phyloP scores from a whole-genome alignment of 495 filamentous ascomycete genomes.

The Polyplosphaeria fusca region DNA sequence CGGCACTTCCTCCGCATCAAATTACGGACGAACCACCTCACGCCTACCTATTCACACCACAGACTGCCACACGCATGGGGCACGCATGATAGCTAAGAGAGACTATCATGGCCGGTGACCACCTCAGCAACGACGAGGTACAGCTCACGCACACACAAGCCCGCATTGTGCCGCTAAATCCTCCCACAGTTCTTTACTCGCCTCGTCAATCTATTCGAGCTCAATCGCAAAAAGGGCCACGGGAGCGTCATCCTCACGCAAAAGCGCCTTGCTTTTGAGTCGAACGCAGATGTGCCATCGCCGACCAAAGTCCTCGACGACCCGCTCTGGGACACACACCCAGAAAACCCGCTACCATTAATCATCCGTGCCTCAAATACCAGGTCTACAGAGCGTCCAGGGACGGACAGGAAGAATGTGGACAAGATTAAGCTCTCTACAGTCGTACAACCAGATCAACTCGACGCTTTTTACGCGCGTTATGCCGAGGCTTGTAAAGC shows the following conservation, averaged over 20 bases:
- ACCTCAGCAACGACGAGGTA: constrained; percentile 75
- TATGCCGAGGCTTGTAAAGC: constrained; percentile 93
- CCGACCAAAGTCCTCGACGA: constrained; percentile 39
- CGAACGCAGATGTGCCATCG: constrained; percentile 15
- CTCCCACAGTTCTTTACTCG: constrained; percentile 74
- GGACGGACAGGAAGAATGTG: constrained; percentile 44
- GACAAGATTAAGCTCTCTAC: constrained; percentile 81
- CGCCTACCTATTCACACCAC: constrained; percentile 8
- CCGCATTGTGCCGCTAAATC: constrained; percentile 23
- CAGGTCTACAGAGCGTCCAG: constrained; percentile 50
- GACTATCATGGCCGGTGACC: constrained; percentile 50
- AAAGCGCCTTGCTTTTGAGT: constrained; percentile 55
- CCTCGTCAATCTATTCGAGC: constrained; percentile 70
- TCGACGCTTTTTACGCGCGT: constrained; percentile 75
- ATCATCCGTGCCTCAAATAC: constrained; percentile 83
- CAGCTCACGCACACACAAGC: constrained; percentile 5
- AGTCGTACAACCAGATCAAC: constrained; percentile 66
- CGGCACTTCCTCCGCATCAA: no score
- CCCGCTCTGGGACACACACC: constrained; percentile 54
- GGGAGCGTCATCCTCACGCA: constrained; percentile 82
- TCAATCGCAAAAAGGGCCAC: constrained; percentile 63
- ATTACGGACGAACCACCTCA: no score
- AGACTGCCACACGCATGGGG: constrained; percentile 9
- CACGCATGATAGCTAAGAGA: constrained; percentile 8
- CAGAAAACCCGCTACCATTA: constrained; percentile 60